phyloP scores from a whole-genome alignment of 345 rosid species.

The Eutrema japonicum region DNA sequence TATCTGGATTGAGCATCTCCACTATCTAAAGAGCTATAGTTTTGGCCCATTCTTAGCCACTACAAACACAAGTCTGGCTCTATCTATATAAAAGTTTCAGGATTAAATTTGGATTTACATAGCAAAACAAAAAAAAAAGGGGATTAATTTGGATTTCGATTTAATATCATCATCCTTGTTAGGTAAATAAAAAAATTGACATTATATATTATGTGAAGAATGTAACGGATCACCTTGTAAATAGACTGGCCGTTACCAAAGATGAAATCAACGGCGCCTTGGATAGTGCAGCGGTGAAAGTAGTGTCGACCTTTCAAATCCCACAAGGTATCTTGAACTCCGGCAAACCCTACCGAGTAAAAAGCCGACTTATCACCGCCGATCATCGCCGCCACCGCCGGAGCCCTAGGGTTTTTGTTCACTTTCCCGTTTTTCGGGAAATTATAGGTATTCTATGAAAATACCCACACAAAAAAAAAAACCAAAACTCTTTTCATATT shows the following conservation, averaged over 20 bases:
- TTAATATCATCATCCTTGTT: neutral
- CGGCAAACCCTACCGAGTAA: slow-evolving; percentile 59
- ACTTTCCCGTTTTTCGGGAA: slow-evolving; percentile 37
- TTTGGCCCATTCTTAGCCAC: neutral
- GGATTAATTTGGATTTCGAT: neutral
- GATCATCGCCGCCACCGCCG: slow-evolving; percentile 75
- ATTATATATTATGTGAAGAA: slow-evolving; percentile 1
- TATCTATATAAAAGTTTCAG: too few species aligned
- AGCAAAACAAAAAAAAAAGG: too few species aligned
- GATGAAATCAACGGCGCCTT: slow-evolving; percentile 88
- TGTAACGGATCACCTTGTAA: slow-evolving; percentile 56
- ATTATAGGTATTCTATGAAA: slow-evolving; percentile 68
- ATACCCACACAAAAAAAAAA: neutral
- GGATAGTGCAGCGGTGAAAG: slow-evolving; percentile 62
- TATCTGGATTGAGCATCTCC: neutral
- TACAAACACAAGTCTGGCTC: neutral
- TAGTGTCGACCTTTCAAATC: slow-evolving; percentile 72
- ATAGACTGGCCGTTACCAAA: slow-evolving; percentile 79
- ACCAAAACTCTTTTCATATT: neutral
- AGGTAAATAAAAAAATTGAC: neutral
- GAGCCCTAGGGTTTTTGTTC: slow-evolving; percentile 44
- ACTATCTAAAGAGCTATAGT: neutral
- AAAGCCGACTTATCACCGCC: slow-evolving; percentile 68
- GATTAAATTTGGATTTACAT: neutral
- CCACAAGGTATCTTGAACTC: slow-evolving; percentile 87